These are phyloP conservation scores for Euphrasia confusa DNA, from an alignment of 257 asterid species.

Conservation along the genomic window DNA sequence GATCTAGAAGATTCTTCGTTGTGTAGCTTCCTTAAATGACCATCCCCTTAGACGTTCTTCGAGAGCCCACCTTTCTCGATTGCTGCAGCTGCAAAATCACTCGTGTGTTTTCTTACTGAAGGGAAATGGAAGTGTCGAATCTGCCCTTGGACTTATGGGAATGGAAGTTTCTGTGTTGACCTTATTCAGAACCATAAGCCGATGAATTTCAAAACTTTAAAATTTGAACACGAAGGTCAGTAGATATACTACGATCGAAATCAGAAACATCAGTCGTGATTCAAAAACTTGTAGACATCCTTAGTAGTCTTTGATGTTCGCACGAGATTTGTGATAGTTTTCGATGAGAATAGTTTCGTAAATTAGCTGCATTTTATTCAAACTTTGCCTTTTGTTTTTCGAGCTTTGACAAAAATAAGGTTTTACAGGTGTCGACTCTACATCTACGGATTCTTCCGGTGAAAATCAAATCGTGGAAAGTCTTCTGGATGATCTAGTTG, in stretches of 20 bases:
- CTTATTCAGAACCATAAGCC: slow-evolving; percentile 53
- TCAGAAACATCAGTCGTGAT: slow-evolving; percentile 18
- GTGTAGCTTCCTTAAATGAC: slow-evolving; percentile 20
- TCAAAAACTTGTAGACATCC: slow-evolving; percentile 15
- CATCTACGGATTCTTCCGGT: slow-evolving; percentile 23
- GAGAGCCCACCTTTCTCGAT: not conserved
- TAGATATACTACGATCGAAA: slow-evolving; percentile 25
- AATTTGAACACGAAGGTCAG: slow-evolving; percentile 62
- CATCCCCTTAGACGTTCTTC: not conserved
- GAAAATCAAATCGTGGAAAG: slow-evolving; percentile 29
- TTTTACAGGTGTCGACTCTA: slow-evolving; percentile 37
- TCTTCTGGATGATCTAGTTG: slow-evolving; percentile 5
- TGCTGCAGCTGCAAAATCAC: slow-evolving; percentile 32
- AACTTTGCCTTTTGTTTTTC: not conserved
- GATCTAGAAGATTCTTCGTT: slow-evolving; percentile 19
- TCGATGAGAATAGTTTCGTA: not conserved
- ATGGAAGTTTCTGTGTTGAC: slow-evolving; percentile 51
- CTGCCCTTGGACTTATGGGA: slow-evolving; percentile 76
- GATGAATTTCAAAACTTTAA: slow-evolving; percentile 54
- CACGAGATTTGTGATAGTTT: slow-evolving; percentile 1
- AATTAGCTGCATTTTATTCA: not conserved
- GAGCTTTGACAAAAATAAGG: not conserved
- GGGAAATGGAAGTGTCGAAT: slow-evolving; percentile 91
- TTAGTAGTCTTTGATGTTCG: slow-evolving; percentile 9
- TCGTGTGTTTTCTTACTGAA: slow-evolving; percentile 49